Conservation (phyloP, 2,329 filamentous ascomycete species). For the Calonectria montana region DNA sequence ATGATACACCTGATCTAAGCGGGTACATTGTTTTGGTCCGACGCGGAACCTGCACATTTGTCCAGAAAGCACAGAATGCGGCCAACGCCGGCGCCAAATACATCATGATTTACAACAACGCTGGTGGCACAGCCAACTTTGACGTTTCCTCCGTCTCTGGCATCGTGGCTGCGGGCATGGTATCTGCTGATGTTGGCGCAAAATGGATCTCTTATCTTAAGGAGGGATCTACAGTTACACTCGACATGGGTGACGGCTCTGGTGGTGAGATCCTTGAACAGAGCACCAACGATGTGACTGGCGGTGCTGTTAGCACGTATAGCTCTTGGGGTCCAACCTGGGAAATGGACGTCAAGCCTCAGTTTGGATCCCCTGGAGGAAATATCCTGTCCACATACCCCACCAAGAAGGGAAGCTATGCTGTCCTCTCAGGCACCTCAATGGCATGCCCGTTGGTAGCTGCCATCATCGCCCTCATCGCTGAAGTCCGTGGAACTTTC, state of each 20-base stretch:
- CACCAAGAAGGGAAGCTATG: slow-evolving; percentile 57
- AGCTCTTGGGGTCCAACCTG: slow-evolving; percentile 72
- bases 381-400: slow-evolving; percentile 70
- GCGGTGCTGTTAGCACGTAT: slow-evolving; percentile 63
- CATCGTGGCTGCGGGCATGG: slow-evolving; percentile 55
- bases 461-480: slow-evolving; percentile 65
- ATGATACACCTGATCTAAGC: slow-evolving; percentile 66
- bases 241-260: slow-evolving; percentile 56
- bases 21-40: slow-evolving; percentile 69
- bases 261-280: slow-evolving; percentile 51
- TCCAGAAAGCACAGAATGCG: slow-evolving; percentile 56
- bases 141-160: slow-evolving; percentile 46
- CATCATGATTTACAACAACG: slow-evolving; percentile 71
- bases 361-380: slow-evolving; percentile 66
- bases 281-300: slow-evolving; percentile 55
- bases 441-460: slow-evolving; percentile 71
- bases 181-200: slow-evolving; percentile 54
- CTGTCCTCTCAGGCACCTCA: slow-evolving; percentile 66
- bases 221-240: slow-evolving; percentile 54
- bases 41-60: slow-evolving; percentile 68
- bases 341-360: slow-evolving; percentile 67
- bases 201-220: slow-evolving; percentile 57
- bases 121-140: slow-evolving; percentile 48
- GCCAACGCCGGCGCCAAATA: slow-evolving; percentile 70
- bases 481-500: slow-evolving; percentile 60